Evolutionary conservation across 495 filamentous ascomycete genomes (phyloP).

Genomic region (Penicillium subrubescens): DNA sequence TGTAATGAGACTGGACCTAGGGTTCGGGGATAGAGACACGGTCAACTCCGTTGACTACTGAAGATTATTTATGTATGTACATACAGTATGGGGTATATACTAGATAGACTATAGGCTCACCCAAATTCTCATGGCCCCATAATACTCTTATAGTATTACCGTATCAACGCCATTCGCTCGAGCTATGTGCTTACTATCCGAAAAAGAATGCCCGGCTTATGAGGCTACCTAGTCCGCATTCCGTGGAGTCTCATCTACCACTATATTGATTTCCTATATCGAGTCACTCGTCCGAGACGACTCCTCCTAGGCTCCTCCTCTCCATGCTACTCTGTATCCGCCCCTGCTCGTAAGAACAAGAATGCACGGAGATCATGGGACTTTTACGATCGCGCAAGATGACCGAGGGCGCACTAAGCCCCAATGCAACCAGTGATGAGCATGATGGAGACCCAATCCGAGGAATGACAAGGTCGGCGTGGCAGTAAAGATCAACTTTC

Average conservation of each 20-base stretch:
- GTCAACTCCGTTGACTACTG: not conserved
- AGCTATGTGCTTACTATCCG: not conserved
- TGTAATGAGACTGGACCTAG: not conserved
- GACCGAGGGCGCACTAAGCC: not conserved
- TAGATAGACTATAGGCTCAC: not conserved
- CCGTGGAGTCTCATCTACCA: not conserved
- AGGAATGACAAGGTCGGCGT: slow-evolving; percentile 7
- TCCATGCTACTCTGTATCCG: not conserved
- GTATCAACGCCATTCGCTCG: not conserved
- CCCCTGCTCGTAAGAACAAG: not conserved
- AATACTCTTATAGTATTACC: slow-evolving; percentile 4
- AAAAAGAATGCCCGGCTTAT: not conserved
- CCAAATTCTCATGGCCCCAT: not conserved
- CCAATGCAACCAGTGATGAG: not conserved
- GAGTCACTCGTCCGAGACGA: not conserved
- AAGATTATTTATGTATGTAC: not conserved
- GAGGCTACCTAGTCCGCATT: slow-evolving; percentile 12
- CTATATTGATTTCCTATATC: not conserved
- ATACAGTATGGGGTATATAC: not conserved
- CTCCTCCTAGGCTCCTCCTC: not conserved
- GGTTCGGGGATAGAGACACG: not conserved
- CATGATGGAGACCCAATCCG: not conserved
- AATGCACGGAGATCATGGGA: slow-evolving; percentile 11
- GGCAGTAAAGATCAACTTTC: slow-evolving; percentile 8
- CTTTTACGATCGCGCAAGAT: slow-evolving; percentile 9